Base-by-base conservation (phyloP, 108 stramenopile species). In the Cyclotella choctawhatcheeana region DNA sequence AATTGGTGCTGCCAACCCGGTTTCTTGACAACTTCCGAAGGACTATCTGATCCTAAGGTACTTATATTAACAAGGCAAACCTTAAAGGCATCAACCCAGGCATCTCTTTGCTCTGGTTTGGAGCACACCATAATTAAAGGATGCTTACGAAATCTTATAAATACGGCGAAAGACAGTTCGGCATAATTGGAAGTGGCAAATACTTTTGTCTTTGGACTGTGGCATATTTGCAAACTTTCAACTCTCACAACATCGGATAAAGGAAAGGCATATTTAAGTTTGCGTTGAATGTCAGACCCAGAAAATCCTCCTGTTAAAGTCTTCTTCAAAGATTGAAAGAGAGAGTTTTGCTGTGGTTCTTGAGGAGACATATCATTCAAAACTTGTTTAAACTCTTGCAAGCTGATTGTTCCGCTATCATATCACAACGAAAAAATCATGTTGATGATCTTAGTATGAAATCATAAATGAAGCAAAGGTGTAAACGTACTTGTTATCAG, bases 341-440 rank as follows among this genome's bases (percentile, higher is more conserved):
- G 20, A 14, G 3, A 63, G 8, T 44, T 61, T 60, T 31, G 40
- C 34, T 47, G 50, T 30, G 44, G 59, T 50, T 69, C 22, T 40
- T 64, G 60, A 16, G 70, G 70, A 33, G 35, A 10, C 18, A 71
- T 21, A 20, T 56, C 55, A 33, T 34, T 25, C 58, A 71, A 47
- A 32, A 66, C 70, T 52, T 34, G 27, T 47, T 76, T 60, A 56
- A 84, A 84, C 60, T 84, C 83, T n/a, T 61, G 60, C 31, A 81
- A 73, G 29, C 40, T 24, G 1, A 81, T 77, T 17, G 67, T 72
- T n/a, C 80, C 83, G 64, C 80, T 62, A 3, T 60, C 47, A n/a
- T n/a, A n/a, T n/a, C n/a, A n/a, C n/a, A n/a, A n/a, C n/a, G 6
- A 10, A 40, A 12, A 40, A 10, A 40, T 40, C 37, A 10, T 10